Conservation (phyloP, 495 filamentous ascomycete species). For the Xylaria intraflava region DNA sequence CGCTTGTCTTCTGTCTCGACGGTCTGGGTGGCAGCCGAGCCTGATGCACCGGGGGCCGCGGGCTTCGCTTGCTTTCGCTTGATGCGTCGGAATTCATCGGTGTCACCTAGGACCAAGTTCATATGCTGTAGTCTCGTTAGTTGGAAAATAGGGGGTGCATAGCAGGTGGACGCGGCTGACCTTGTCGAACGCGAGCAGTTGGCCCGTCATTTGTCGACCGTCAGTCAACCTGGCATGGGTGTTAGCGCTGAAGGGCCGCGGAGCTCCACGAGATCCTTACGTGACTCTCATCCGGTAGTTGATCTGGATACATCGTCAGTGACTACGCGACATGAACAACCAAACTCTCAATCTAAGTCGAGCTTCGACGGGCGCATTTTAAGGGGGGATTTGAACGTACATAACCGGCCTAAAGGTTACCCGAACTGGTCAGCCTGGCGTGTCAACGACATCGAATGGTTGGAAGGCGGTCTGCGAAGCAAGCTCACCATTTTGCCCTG, state of each 20-base stretch:
- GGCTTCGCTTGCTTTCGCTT: conserved; percentile 81
- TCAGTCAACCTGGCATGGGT: conserved; percentile 56
- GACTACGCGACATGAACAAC: conserved; percentile 8
- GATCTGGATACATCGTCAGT: conserved; percentile 59
- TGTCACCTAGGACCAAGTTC: conserved; percentile 98
- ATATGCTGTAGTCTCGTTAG: conserved; percentile 64
- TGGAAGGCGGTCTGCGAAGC: conserved; percentile 28
- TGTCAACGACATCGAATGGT: conserved; percentile 50
- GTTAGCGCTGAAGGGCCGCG: conserved; percentile 2
- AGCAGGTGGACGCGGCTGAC: conserved; percentile 37
- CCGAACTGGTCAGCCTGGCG: conserved; percentile 59
- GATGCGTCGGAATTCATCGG: conserved; percentile 95
- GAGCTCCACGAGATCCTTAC: conserved; percentile 6
- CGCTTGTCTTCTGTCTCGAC: conserved; percentile 94
- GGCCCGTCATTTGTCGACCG: conserved; percentile 91
- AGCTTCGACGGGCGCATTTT: conserved; percentile 1
- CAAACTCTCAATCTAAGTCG: neutral
- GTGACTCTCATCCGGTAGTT: conserved; percentile 99
- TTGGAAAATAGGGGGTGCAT: neutral
- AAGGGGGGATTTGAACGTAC: conserved; percentile 62
- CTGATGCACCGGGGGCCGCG: conserved; percentile 57
- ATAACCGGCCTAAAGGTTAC: conserved; percentile 79
- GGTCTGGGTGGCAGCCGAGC: conserved; percentile 45
- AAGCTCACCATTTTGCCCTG: conserved; percentile 97
- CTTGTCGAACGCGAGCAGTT: conserved; percentile 97